These are phyloP conservation scores for Alternaria longipes DNA, from an alignment of 2,329 filamentous ascomycete genomes.

Conservation along the genomic window DNA sequence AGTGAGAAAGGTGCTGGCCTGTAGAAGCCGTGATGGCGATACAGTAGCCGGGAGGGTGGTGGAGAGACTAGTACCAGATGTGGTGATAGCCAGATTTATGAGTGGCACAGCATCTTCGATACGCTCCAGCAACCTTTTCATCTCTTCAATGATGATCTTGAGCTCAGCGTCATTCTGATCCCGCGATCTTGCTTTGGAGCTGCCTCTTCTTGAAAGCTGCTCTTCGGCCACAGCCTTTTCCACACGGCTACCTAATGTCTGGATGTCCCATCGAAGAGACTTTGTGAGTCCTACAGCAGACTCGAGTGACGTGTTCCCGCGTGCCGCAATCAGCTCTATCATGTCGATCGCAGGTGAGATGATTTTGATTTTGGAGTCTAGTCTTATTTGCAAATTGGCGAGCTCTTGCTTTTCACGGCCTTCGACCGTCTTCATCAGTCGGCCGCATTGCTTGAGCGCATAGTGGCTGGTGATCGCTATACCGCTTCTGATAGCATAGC, in stretches of 20 bases:
- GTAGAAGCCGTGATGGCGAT: slow-evolving; percentile 87
- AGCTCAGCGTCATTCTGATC: slow-evolving; percentile 71
- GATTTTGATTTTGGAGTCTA: slow-evolving; percentile 90
- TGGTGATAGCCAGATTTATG: slow-evolving; percentile 92
- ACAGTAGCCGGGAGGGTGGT: slow-evolving; percentile 81
- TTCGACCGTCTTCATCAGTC: slow-evolving; percentile 76
- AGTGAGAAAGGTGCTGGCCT: slow-evolving; percentile 90
- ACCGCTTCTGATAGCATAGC: slow-evolving; percentile 87
- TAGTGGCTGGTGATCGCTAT: slow-evolving; percentile 86
- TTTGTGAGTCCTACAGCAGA: slow-evolving; percentile 86
- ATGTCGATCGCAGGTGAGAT: slow-evolving; percentile 91
- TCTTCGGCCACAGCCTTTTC: slow-evolving; percentile 73
- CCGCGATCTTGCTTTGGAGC: slow-evolving; percentile 59
- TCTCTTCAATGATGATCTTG: slow-evolving; percentile 74
- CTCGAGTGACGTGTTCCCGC: slow-evolving; percentile 82
- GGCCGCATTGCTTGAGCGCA: slow-evolving; percentile 82
- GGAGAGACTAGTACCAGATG: slow-evolving; percentile 87
- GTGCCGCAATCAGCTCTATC: slow-evolving; percentile 84
- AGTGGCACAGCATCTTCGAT: slow-evolving; percentile 93
- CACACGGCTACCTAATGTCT: slow-evolving; percentile 77
- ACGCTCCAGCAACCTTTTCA: slow-evolving; percentile 75
- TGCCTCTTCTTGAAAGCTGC: slow-evolving; percentile 60
- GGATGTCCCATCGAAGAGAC: slow-evolving; percentile 82
- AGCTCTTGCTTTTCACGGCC: slow-evolving; percentile 77
- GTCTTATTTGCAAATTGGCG: slow-evolving; percentile 72